Evolutionary conservation across 306 rosid genomes (phyloP).

Genomic region (Malus orientalis): DNA sequence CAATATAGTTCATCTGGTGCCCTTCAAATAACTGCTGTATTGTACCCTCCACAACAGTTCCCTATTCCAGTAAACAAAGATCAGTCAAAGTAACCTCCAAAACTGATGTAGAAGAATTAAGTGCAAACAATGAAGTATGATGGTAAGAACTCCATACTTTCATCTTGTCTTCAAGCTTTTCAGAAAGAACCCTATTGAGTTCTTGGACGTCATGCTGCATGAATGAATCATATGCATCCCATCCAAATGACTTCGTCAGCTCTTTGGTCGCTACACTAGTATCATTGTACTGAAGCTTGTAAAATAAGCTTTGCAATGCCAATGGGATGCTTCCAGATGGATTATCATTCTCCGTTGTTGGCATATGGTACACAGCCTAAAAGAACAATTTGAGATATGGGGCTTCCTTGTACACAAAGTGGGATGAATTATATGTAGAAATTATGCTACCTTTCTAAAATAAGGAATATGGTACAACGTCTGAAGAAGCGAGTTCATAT

Average conservation of each 20-base stretch:
- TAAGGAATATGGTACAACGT: constrained; percentile 85
- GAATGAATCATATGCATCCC: constrained; percentile 91
- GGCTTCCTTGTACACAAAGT: background rate
- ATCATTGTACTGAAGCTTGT: constrained; percentile 83
- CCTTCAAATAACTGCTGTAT: constrained; percentile 93
- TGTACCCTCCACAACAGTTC: constrained; percentile 97
- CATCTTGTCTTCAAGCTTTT: constrained; percentile 94
- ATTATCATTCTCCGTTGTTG: constrained; percentile 90
- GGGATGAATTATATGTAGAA: background rate
- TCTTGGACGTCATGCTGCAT: constrained; percentile 99
- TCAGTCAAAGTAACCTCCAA: background rate
- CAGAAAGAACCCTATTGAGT: constrained; percentile 87
- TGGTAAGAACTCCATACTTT: constrained; percentile 43
- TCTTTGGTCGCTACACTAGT: constrained; percentile 89
- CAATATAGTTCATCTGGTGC: constrained; percentile 92
- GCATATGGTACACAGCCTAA: constrained; percentile 96
- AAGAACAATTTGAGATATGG: constrained; percentile 6
- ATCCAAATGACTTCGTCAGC: constrained; percentile 89
- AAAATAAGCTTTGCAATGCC: constrained; percentile 88
- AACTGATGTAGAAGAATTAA: background rate
- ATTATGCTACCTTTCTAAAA: constrained; percentile 66
- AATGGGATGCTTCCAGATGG: constrained; percentile 93
- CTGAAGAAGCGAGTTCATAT: constrained; percentile 95
- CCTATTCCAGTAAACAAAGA: constrained; percentile 39
- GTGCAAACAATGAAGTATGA: background rate